A percentile compares a stretch with the other conserved stretches of the same genome.
phyloP scores from a whole-genome alignment of 495 filamentous ascomycete genomes.

The Hamigera avellanea region DNA sequence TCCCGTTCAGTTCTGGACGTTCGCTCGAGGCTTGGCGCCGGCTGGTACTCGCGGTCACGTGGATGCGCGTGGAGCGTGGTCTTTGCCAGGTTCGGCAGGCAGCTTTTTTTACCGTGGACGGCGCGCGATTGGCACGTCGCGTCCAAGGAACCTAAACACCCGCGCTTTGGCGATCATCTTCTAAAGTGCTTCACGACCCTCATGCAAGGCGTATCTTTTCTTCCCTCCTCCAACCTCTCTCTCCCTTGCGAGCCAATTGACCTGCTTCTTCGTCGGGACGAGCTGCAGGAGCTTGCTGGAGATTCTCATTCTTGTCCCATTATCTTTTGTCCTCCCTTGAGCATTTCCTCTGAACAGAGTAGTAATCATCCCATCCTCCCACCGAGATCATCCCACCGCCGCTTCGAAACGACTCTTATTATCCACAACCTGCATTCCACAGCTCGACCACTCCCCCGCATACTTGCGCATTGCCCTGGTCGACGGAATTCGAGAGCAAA shows the following conservation, averaged over 20 bases:
- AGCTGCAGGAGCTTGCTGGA: background rate
- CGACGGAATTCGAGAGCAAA: too few species aligned
- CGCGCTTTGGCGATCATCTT: conserved; percentile 19
- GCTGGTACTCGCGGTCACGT: background rate
- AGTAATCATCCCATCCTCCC: too few species aligned
- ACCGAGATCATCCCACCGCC: background rate
- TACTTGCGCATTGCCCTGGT: background rate
- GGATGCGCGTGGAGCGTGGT: background rate
- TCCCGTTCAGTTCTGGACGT: background rate
- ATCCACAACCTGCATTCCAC: background rate
- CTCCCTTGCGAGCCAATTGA: background rate
- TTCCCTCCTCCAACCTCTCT: conserved; percentile 3
- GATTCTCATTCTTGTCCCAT: background rate
- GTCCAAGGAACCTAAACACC: conserved; percentile 14
- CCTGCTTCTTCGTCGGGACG: background rate
- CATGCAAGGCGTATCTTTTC: conserved; percentile 28
- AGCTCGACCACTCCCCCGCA: background rate
- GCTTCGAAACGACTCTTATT: too few species aligned
- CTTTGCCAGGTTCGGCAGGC: conserved; percentile 10
- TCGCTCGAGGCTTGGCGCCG: conserved; percentile 3
- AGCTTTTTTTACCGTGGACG: conserved; percentile 4
- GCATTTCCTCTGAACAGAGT: background rate
- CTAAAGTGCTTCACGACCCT: conserved; percentile 22
- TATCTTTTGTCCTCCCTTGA: background rate
- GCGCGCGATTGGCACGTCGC: conserved; percentile 38